A percentile compares a stretch with the other conserved stretches of the same genome.
These are phyloP conservation scores for Nevesoporus exiguus DNA, from an alignment of 768 basidiomycete species.

Conservation along the genomic window DNA sequence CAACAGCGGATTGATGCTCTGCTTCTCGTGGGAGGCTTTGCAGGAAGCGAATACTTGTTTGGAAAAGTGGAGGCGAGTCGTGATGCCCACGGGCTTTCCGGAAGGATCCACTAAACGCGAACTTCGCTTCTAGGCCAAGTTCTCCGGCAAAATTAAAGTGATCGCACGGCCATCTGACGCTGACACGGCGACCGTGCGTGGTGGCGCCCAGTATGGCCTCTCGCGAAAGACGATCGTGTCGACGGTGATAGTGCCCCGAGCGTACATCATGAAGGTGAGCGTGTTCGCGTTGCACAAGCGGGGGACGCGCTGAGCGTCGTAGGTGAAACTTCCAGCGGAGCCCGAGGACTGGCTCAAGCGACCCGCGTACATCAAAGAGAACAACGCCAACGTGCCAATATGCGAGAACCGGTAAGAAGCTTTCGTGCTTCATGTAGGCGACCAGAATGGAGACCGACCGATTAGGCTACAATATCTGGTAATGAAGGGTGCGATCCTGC, in stretches of 20 bases:
- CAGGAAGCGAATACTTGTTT: constrained; percentile 82
- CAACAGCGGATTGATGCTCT: constrained; percentile 77
- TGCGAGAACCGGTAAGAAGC: constrained; percentile 73
- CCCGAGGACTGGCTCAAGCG: constrained; percentile 78
- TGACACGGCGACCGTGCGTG: constrained; percentile 84
- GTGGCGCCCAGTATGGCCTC: constrained; percentile 85
- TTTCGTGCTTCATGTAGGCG: constrained; percentile 7
- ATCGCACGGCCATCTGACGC: constrained; percentile 84
- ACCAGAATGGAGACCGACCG: constrained; percentile 14
- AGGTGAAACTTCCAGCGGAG: constrained; percentile 89
- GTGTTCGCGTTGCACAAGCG: not conserved
- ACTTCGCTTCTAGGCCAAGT: constrained; percentile 51
- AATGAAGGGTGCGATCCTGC: constrained; percentile 79
- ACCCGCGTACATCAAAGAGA: constrained; percentile 79
- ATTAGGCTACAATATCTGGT: constrained; percentile 82
- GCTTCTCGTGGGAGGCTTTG: constrained; percentile 88
- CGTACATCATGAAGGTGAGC: constrained; percentile 82
- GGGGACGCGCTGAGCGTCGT: not conserved
- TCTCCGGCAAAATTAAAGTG: constrained; percentile 61
- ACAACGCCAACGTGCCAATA: constrained; percentile 71
- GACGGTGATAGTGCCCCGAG: constrained; percentile 74
- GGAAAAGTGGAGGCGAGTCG: constrained; percentile 65
- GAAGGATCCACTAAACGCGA: constrained; percentile 10
- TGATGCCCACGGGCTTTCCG: not conserved
- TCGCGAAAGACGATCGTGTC: constrained; percentile 74